Evolutionary conservation across 495 filamentous ascomycete genomes (phyloP).

Genomic region (Xylaria telfairii): DNA sequence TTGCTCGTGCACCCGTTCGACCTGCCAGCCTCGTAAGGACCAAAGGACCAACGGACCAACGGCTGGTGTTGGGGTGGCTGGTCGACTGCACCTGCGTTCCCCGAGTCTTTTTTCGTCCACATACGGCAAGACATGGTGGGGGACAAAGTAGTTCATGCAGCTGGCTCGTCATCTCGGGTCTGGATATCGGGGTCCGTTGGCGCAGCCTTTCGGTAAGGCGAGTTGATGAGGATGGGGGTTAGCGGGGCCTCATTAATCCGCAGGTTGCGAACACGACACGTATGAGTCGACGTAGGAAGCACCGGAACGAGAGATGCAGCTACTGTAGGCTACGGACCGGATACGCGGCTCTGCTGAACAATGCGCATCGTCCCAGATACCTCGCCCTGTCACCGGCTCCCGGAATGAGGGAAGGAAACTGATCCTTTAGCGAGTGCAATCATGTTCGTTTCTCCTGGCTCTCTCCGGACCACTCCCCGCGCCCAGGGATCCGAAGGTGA

Average conservation of each 20-base stretch:
- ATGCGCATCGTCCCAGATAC: neutral
- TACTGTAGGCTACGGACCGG: neutral
- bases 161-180: conserved; percentile 1
- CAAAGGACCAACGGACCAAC: neutral
- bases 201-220: conserved; percentile 15
- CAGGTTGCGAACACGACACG: neutral
- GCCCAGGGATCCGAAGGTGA: neutral
- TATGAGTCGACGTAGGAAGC: neutral
- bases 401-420: conserved; percentile 11
- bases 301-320: neutral
- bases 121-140: neutral
- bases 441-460: conserved; percentile 7
- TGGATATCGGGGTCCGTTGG: conserved; percentile 8
- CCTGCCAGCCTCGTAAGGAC: conserved; percentile 6
- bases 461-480: conserved; percentile 10
- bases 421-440: conserved; percentile 1
- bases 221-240: neutral
- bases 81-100: neutral
- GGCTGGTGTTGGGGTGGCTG: neutral
- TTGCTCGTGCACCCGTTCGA: conserved; percentile 1
- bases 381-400: neutral
- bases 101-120: neutral
- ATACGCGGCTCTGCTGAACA: conserved; percentile 3
- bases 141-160: conserved; percentile 15
- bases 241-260: neutral